Conservation (phyloP, 495 filamentous ascomycete species). For the Podospora bellae-mahoneyi region DNA sequence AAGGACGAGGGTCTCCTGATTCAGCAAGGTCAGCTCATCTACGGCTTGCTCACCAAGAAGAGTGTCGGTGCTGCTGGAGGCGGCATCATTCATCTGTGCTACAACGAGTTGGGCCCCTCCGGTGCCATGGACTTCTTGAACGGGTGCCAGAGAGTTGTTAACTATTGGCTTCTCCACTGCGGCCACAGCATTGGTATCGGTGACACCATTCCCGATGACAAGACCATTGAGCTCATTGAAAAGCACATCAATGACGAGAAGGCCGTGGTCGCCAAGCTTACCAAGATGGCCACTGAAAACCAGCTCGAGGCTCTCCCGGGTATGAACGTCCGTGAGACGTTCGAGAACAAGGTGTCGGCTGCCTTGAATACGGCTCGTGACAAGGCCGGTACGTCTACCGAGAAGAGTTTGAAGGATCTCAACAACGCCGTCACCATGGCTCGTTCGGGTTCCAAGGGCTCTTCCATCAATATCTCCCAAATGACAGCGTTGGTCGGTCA, state of each 20-base stretch:
- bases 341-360: conserved; percentile 91
- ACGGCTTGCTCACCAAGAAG: conserved; percentile 88
- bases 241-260: conserved; percentile 75
- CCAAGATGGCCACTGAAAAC: conserved; percentile 74
- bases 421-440: conserved; percentile 98
- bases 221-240: conserved; percentile 79
- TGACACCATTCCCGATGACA: conserved; percentile 88
- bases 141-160: conserved; percentile 84
- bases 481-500: conserved; percentile 98
- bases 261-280: conserved; percentile 68
- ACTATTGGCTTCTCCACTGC: conserved; percentile 97
- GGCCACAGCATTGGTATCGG: conserved; percentile 98
- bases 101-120: conserved; percentile 85
- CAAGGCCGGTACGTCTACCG: conserved; percentile 84
- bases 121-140: conserved; percentile 93
- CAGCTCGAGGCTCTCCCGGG: conserved; percentile 83
- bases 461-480: conserved; percentile 97
- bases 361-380: conserved; percentile 94
- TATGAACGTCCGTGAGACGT: conserved; percentile 98
- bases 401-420: conserved; percentile 85
- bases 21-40: conserved; percentile 83
- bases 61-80: conserved; percentile 80
- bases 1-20: conserved; percentile 80
- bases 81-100: conserved; percentile 93
- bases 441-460: conserved; percentile 92